These are phyloP conservation scores for Claviceps paspali DNA, from an alignment of 2,329 filamentous ascomycete species.

Conservation along the genomic window DNA sequence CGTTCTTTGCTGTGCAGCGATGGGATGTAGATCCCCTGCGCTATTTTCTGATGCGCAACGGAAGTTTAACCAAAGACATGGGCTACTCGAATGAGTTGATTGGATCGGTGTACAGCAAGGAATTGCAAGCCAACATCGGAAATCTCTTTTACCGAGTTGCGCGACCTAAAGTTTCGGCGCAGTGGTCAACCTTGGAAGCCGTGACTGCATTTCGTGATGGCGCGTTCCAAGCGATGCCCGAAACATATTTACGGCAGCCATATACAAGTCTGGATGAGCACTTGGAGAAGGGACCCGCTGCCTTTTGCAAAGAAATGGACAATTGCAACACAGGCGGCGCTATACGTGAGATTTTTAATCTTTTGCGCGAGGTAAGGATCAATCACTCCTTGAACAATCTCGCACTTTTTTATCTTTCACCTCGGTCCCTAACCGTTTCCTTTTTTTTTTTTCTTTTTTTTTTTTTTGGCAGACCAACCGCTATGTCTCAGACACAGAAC, in stretches of 20 bases:
- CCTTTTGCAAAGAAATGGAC: slow-evolving; percentile 42
- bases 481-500: slow-evolving; percentile 42
- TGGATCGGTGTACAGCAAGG: slow-evolving; percentile 62
- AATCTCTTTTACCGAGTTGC: slow-evolving; percentile 64
- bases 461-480: slow-evolving; percentile 20
- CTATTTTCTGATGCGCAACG: slow-evolving; percentile 74
- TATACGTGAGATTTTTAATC: slow-evolving; percentile 46
- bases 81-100: slow-evolving; percentile 74
- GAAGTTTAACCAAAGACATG: slow-evolving; percentile 60
- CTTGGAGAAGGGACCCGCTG: slow-evolving; percentile 8
- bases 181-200: slow-evolving; percentile 50
- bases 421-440: not conserved
- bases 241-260: not conserved
- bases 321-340: slow-evolving; percentile 48
- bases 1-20: slow-evolving; percentile 76
- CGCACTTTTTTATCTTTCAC: too few relatives aligned
- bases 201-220: slow-evolving; percentile 24
- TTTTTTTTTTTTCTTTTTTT: not conserved
- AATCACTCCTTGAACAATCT: too few relatives aligned
- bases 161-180: slow-evolving; percentile 34
- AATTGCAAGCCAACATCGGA: slow-evolving; percentile 61
- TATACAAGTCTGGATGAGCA: slow-evolving; percentile 15
- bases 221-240: slow-evolving; percentile 9
- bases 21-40: slow-evolving; percentile 81
- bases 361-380: slow-evolving; percentile 40